Evolutionary conservation across 2,329 filamentous ascomycete genomes (phyloP), one percentile per base, ranked within the genome.

Genomic region (Samsoniella hepiali): DNA sequence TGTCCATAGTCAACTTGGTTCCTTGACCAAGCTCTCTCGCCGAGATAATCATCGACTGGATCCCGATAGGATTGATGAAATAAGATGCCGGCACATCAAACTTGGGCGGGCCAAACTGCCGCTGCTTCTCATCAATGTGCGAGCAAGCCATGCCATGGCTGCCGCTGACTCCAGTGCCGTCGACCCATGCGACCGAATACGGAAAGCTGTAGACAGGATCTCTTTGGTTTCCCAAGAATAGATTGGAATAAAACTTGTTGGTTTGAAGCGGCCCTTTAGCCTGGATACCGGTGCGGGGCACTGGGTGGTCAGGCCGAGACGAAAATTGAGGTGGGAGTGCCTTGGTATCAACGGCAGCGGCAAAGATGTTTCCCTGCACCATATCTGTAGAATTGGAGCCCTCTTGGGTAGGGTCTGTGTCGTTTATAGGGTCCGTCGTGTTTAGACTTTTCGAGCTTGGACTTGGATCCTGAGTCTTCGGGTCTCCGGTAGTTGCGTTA

Each of bases 231-330:
- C 87, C 89, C 0, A 97, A 80, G 73, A 92, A 92, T 66, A 95
- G 86, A 70, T 95, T 95, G 68, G 88, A 82, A 69, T 91, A 91
- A 73, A 93, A 93, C 71, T 91, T 93, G 79, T 93, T 94, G 31
- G 91, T 94, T 57, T 85, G 80, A 53, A 91, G 77, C 3, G 88
- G 85, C 0, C 73, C 72, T 1, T 75, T 68, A 17, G 78, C 73
- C 38, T 69, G 72, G 45, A 89, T 78, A 6, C 84, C 84, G 29
- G 78, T 72, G 15, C 84, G 80, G 47, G 82, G 75, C 32, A 84
- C 84, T 0, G 87, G 87, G 67, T 90, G 87, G 67, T 88, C 84
- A 27, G 77, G 68, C 34, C 79, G 78, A 47, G 76, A 73, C 9
- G 70, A 60, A 56, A 89, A 82, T 36, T 76, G 73, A 0, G 78